phyloP scores from a whole-genome alignment of 78 protist genomes.

The Dictyostelium brefeldianum region DNA sequence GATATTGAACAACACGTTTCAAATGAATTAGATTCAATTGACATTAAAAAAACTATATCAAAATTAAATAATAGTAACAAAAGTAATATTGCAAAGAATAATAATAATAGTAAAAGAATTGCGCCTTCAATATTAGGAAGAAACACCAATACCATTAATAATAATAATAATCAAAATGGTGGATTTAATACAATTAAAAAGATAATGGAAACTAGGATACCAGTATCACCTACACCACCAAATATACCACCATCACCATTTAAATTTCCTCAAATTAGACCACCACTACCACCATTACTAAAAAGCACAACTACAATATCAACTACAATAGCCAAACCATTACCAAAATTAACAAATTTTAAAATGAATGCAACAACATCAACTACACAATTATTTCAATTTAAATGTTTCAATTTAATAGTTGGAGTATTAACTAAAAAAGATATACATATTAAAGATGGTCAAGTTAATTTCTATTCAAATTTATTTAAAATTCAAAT shows the following conservation, averaged over 20 bases:
- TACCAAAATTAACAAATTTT: no score
- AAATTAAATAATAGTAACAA: no score
- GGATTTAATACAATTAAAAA: no score
- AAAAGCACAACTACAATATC: not conserved
- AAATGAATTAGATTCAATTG: not conserved
- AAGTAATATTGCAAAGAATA: not conserved
- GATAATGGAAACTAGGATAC: not conserved
- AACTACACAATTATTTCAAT: no score
- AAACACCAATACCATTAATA: not conserved
- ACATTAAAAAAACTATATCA: not conserved
- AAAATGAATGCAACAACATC: not conserved
- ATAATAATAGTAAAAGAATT: not conserved
- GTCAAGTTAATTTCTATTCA: not conserved
- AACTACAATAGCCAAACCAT: no score
- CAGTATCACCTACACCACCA: not conserved
- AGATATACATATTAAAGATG: not conserved
- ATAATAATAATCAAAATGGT: not conserved
- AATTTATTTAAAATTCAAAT: not conserved
- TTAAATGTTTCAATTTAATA: no score
- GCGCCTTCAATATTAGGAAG: no score
- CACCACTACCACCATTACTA: not conserved
- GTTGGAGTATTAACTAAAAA: not conserved
- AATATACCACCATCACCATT: not conserved
- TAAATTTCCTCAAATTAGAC: not conserved
- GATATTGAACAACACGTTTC: conserved; percentile 10